A percentile compares a stretch with the other conserved stretches of the same genome.
Evolutionary conservation across 2,329 filamentous ascomycete genomes (phyloP).

Genomic region (Teratosphaeria nubilosa): DNA sequence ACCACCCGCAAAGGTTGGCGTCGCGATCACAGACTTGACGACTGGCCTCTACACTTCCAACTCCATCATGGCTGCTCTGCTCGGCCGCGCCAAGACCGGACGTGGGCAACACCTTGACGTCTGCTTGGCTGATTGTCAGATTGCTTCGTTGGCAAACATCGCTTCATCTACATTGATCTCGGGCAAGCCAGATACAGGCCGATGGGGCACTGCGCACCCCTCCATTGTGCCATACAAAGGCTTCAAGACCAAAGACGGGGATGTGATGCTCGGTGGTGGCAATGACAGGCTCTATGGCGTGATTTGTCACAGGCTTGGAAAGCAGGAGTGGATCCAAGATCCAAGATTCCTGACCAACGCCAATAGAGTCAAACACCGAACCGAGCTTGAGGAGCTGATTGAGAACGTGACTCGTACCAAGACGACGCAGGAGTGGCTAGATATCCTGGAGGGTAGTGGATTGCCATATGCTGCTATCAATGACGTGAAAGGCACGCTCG

Average conservation of each 20-base stretch:
- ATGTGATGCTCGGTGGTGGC: slow-evolving; percentile 54
- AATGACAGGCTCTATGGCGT: slow-evolving; percentile 54
- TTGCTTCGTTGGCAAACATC: slow-evolving; percentile 88
- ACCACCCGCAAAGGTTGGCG: slow-evolving; percentile 90
- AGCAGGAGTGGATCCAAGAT: slow-evolving; percentile 49
- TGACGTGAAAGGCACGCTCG: slow-evolving; percentile 74
- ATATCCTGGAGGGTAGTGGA: slow-evolving; percentile 76
- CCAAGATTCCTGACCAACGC: slow-evolving; percentile 49
- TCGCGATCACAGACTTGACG: slow-evolving; percentile 91
- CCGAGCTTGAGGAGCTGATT: slow-evolving; percentile 66
- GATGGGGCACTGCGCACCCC: slow-evolving; percentile 97
- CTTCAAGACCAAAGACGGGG: slow-evolving; percentile 56
- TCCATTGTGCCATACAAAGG: slow-evolving; percentile 93
- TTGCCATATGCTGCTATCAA: slow-evolving; percentile 95
- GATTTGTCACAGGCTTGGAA: slow-evolving; percentile 47
- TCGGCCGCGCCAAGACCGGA: slow-evolving; percentile 64
- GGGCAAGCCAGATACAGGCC: slow-evolving; percentile 73
- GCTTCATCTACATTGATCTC: slow-evolving; percentile 85
- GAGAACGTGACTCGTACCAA: slow-evolving; percentile 63
- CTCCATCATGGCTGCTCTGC: slow-evolving; percentile 83
- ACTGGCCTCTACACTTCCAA: slow-evolving; percentile 94
- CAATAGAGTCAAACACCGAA: slow-evolving; percentile 56
- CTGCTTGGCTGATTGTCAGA: slow-evolving; percentile 85
- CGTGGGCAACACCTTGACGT: slow-evolving; percentile 89
- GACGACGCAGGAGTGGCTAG: slow-evolving; percentile 81